phyloP scores from a whole-genome alignment of 306 rosid species.

The Cucumis cinereus region DNA sequence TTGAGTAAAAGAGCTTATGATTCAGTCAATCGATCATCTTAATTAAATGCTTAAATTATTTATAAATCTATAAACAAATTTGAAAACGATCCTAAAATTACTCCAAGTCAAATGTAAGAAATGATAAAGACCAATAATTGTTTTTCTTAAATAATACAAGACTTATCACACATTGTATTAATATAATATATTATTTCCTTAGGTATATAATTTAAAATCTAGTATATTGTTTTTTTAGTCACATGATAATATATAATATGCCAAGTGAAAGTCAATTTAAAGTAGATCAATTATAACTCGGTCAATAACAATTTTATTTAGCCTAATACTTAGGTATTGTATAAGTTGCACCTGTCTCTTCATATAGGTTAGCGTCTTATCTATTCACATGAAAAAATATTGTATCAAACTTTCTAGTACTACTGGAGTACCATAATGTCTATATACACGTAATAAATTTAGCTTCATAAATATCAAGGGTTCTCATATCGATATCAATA shows the following conservation, averaged over 20 bases:
- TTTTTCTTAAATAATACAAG: too few relatives aligned
- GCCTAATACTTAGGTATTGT: fast-evolving
- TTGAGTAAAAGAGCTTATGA: background rate
- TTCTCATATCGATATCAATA: too few relatives aligned
- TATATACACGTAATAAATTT: too few relatives aligned
- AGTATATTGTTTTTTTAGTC: background rate
- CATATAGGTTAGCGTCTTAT: too few relatives aligned
- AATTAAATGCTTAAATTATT: background rate
- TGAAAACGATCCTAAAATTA: background rate
- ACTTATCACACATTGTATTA: background rate
- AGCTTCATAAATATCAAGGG: too few relatives aligned
- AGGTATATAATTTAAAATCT: background rate
- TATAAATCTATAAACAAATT: background rate
- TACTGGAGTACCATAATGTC: too few relatives aligned
- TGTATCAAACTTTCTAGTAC: too few relatives aligned
- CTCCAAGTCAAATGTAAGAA: background rate
- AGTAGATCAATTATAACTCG: background rate
- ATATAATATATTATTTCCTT: background rate
- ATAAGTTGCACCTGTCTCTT: too few relatives aligned
- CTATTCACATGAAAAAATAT: too few relatives aligned
- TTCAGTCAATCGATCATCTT: background rate
- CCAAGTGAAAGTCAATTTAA: background rate
- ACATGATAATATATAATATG: background rate
- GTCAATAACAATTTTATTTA: background rate
- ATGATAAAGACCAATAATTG: background rate